Base-by-base conservation (phyloP, 2,329 filamentous ascomycete genomes). In the Nigrospora sphaerica region DNA sequence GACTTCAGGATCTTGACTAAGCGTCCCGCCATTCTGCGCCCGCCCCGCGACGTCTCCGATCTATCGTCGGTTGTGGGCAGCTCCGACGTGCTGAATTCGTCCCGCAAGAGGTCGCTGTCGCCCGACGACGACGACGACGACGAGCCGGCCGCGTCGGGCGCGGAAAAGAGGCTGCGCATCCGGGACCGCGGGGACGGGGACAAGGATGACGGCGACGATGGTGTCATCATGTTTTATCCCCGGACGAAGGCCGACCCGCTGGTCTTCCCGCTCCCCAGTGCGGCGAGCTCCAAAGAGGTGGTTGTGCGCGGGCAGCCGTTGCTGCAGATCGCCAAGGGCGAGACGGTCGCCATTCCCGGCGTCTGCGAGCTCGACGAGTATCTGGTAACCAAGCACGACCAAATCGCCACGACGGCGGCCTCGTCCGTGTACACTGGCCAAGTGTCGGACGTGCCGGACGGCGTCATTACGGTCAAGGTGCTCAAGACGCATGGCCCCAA, bases 1-100 rank as follows among this genome's bases (percentile, higher is more conserved):
- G 78, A 81, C 57, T 81, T 81, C 49, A 69, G 78, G 48, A 74
- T 81, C 32, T 59, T 81, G 17, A 75, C 79, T 57, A 79, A 77
- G 60, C 70, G 72, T 5, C 73, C 71, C 12, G 68, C 73, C 32
- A 62, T 57, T 42, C 49, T 74, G 50, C 64, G 70, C 17, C 49
- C 56, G 47, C 62, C 47, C 46, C 58, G 28, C 47, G 59, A 49
- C 33, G 59, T 50, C 52, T 48, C 61, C 36, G 54, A 56, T 32
- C 48, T 47, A 3, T 56, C 61, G 11, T 62, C 63, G 10, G 48
- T 52, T 13, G 46, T 42, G 35, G 51, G 56, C 42, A 62, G 61
- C 50, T 55, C 63, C 45, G 64, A 66, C 28, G 53, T 66, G 42
- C 54, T 68, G 35, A 72, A 68, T 48, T 69, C 73, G n/a, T 72